Base-by-base conservation (phyloP, 345 rosid species). In the Cochlearia excelsa region DNA sequence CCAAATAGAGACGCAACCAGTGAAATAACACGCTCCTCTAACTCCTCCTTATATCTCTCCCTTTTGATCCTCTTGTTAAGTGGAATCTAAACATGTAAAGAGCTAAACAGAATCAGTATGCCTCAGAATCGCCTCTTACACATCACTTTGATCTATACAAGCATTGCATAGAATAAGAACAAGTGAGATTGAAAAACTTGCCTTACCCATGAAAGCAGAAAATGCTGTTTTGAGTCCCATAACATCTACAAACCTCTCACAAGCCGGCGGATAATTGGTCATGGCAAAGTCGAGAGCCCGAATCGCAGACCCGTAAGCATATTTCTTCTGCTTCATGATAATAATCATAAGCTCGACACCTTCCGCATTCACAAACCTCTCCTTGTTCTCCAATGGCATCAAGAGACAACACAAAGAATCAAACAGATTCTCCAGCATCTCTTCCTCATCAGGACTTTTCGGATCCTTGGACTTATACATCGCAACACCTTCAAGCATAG, bases 151-250 rank as follows among this genome's bases (percentile, higher is more conserved):
- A 9, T 39, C 43, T 39, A 39, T 8, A n/a, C 43, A 39, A 39
- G n/a, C 43, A 39, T 39, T 33, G 23, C 23, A 16, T 16, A 16
- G 23, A 16, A 16, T 16, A 16, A 16, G 23, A 16, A 16, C 23
- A 16, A 16, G 23, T 16, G 23, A 16, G 56, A 59, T 28, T 54
- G 55, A 66, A 56, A 51, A 64, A 81, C 95, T 88, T 85, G 90
- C 98, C 98, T 92, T 92, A 81, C 98, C 98, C 98, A 92, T 92
- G 85, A 88, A 88, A 76, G 98, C 91, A 65, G 97, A 83, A 69
- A 92, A 92, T 0, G 89, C 97, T 26, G 98, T 88, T 81, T 88
- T 92, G 78, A 92, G 73, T 5, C 98, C 98, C 73, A 84, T 71
- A 70, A 92, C 98, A 73, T 92, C 98, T 4, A 92, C 87, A 52